Conservation (phyloP, 2,329 filamentous ascomycete species). For the Stenocarpella maydis region DNA sequence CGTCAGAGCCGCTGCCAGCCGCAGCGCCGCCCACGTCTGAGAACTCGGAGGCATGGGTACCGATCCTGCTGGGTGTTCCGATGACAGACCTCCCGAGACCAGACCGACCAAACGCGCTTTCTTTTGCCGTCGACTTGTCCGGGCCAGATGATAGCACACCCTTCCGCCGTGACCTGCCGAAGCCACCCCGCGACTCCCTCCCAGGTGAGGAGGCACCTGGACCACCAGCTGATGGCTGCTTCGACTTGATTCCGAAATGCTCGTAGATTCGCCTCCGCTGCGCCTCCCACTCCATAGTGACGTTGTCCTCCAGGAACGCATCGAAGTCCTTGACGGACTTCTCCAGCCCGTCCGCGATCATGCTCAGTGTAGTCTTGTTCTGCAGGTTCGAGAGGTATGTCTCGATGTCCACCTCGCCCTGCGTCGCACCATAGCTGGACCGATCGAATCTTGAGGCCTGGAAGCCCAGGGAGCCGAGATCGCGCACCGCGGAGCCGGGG, state of each 20-base stretch:
- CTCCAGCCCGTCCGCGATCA: conserved; percentile 91
- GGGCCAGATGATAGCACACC: conserved; percentile 44
- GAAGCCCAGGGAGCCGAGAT: conserved; percentile 81
- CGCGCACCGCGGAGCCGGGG: conserved; percentile 83
- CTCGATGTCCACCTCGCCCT: conserved; percentile 71
- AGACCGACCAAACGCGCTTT: conserved; percentile 70
- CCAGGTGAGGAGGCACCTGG: conserved; percentile 45
- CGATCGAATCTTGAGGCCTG: conserved; percentile 53
- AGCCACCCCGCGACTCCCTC: conserved; percentile 62
- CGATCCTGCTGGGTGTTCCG: conserved; percentile 76
- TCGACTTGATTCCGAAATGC: conserved; percentile 86
- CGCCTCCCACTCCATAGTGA: conserved; percentile 94
- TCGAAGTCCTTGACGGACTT: conserved; percentile 93
- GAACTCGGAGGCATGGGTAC: conserved; percentile 71
- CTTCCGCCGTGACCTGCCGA: conserved; percentile 66
- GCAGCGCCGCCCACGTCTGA: conserved; percentile 70
- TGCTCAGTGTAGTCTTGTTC: conserved; percentile 87
- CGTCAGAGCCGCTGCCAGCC: conserved; percentile 61
- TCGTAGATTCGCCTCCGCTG: conserved; percentile 94
- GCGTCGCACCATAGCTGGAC: conserved; percentile 37
- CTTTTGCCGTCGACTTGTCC: conserved; percentile 47
- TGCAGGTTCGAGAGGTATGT: conserved; percentile 87
- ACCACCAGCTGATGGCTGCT: conserved; percentile 49
- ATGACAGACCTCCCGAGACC: conserved; percentile 85
- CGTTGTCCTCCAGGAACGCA: conserved; percentile 90